Evolutionary conservation across 164 flowering plant species (phyloP).

Genomic region (Tinospora cordifolia): DNA sequence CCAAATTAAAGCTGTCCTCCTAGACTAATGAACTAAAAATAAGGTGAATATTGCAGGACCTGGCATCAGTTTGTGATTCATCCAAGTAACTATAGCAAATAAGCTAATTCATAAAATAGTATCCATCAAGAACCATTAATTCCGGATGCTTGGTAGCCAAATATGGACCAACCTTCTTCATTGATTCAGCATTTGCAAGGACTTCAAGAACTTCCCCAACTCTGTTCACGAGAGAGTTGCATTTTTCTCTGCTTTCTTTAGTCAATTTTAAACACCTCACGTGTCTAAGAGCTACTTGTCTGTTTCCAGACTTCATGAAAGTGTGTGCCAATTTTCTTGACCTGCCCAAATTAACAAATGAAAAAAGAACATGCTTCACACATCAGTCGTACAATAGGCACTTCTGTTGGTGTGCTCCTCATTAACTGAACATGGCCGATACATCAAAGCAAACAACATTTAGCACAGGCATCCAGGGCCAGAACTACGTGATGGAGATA

Average conservation of each 20-base stretch:
- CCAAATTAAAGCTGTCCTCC: background rate
- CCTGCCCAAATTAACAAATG: constrained; percentile 32
- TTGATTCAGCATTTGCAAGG: constrained; percentile 71
- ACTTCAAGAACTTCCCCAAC: constrained; percentile 71
- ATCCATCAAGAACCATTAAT: constrained; percentile 1
- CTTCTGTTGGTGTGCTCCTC: background rate
- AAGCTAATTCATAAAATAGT: background rate
- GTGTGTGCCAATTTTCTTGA: constrained; percentile 53
- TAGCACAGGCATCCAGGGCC: background rate
- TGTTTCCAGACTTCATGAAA: constrained; percentile 55
- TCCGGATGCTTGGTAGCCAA: background rate
- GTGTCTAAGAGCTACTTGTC: constrained; percentile 50
- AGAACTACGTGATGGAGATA: background rate
- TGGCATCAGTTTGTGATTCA: background rate
- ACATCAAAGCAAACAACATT: background rate
- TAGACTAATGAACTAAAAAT: no score
- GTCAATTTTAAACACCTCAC: constrained; percentile 52
- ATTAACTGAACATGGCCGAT: no score
- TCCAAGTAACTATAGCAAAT: background rate
- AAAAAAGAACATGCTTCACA: background rate
- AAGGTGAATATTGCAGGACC: background rate
- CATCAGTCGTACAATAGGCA: background rate
- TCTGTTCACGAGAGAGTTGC: constrained; percentile 44
- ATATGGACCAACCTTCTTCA: constrained; percentile 49
- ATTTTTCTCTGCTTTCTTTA: constrained; percentile 60